Base-by-base conservation (phyloP, 2,329 filamentous ascomycete genomes). In the Monilinia fructigena region DNA sequence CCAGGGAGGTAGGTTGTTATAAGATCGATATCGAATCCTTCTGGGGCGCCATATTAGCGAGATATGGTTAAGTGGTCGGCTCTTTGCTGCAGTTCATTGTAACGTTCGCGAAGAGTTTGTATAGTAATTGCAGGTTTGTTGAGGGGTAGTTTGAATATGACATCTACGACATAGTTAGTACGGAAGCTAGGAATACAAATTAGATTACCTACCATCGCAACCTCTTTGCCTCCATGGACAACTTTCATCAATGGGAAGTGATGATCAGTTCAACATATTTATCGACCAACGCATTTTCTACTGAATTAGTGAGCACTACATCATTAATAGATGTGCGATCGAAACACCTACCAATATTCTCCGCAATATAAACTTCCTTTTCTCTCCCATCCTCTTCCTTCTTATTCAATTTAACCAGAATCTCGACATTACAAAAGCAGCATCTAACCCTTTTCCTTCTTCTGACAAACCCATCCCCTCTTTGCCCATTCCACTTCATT, bases 401-500 rank as follows among this genome's bases (percentile, higher is more conserved):
- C 65, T 83, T 82, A 73, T 85, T 88, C 45, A 96, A 80, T 78
- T 91, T 92, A 63, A 98, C 90, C 5, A 95, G 85, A 52, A 97
- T 82, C 72, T 96, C 91, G 73, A 90, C 89, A 75, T 89, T 89
- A 75, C 95, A 99, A 2, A 93, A 86, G 52, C 90, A 88, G 76
- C 95, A 99, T 23, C 88, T 86, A 20, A 98, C 92, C 4, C 90
- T 90, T 78, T 78, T 96, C 93, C 70, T 88, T 87, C 72, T 89
- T 89, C 55, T 90, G 87, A 74, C 94, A 97, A 4, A 89, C 83
- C 94, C 95, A 99, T 0, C 94, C 94, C 67, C 91, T 82, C 80
- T 94, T 97, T 0, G 93, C 93, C 95, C 95, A 99, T 76, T 93
- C 90, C 10, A 97, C 88, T 78, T 98, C 95, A 75, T 87, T 92